Base-by-base conservation (phyloP, 2,329 filamentous ascomycete genomes). In the Myriosclerotinia scirpicola region DNA sequence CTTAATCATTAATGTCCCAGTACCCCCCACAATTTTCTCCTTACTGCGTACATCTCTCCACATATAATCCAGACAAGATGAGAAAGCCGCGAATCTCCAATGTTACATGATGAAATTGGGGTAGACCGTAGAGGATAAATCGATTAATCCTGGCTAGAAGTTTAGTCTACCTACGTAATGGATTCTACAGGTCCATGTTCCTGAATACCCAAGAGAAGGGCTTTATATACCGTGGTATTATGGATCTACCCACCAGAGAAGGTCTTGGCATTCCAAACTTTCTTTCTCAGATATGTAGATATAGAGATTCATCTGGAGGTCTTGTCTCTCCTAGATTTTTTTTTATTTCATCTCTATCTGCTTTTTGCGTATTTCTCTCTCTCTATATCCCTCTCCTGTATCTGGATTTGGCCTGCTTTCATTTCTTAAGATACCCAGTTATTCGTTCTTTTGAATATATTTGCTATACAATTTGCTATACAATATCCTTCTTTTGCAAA, bases 31-130 rank as follows among this genome's bases (percentile, higher is more conserved):
- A 64, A 7, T 64, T 30, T 30, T 26, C 36, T 64, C 61, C 50
- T 34, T n/a, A 30, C 50, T 30, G 36, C 36, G 17, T 34, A n/a
- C 50, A 30, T 46, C 48, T 59, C 54, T 40, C 54, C 63, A 58
- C 54, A n/a, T 52, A 34, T 50, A 15, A 36, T 22, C 54, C 34
- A 58, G 44, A 30, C 53, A 56, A 56, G n/a, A 65, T 40, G 26
- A 38, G 8, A 7, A 65, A 58, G 56, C 56, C 62, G 52, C 53
- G 53, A 58, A 52, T 58, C 54, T 56, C n/a, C 42, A 42, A 38
- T 65, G 54, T 65, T 59, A 48, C 54, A 59, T 50, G 63, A 52
- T 59, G 54, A 65, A 30, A 59, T 59, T 22, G 54, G 44, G 63
- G n/a, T 65, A 65, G 9, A 34, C 6, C 4, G 30, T 34, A 34